Evolutionary conservation across 23 red algal species (phyloP), one percentile per base, ranked within the genome.

Genomic region (Gracilaria gracilis): DNA sequence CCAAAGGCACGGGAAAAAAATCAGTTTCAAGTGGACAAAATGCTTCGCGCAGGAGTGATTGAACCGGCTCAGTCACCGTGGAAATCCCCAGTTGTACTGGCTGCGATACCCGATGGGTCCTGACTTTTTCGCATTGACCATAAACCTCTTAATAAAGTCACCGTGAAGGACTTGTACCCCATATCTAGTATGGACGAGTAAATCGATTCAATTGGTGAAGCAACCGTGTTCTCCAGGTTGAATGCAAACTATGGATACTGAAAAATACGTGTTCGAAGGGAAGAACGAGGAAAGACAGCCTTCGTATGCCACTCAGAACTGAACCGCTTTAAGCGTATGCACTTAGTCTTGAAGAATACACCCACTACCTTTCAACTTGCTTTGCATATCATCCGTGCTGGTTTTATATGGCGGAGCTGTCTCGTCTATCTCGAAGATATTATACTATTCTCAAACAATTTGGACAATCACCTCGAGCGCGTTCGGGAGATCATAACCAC

Each of bases 301-400:
- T 84, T 71, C 16, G 29, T 67, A 7, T 84, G 57, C 17, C 21
- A 84, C 23, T 49, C 58, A 9, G 81, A 34, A 29, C 28, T 27
- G 11, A 70, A 67, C 44, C 81, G 57, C 39, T 84, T 47, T 34
- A 84, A 72, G 32, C 81, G 81, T 11, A 61, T 84, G 1, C 20
- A 37, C 1, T 73, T 67, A 27, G 81, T 15, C 14, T 20, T 67
- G 16, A 66, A 25, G 16, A 84, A 84, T 67, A 20, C 81, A 2
- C 81, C 81, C 21, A 55, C 20, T 67, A 84, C 81, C 28, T 84
- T 84, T 34, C 81, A 71, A 19, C 81, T 57, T 36, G 58, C 57
- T 34, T 17, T 84, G 24, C 15, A 71, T 20, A 84, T 84, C 47
- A 46, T 84, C 23, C 57, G 71, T 19, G 33, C 57, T 8, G 7